Evolutionary conservation across 148 eudicot species (phyloP), one percentile per base, ranked within the genome.

Genomic region (Amaranthus cruentus): DNA sequence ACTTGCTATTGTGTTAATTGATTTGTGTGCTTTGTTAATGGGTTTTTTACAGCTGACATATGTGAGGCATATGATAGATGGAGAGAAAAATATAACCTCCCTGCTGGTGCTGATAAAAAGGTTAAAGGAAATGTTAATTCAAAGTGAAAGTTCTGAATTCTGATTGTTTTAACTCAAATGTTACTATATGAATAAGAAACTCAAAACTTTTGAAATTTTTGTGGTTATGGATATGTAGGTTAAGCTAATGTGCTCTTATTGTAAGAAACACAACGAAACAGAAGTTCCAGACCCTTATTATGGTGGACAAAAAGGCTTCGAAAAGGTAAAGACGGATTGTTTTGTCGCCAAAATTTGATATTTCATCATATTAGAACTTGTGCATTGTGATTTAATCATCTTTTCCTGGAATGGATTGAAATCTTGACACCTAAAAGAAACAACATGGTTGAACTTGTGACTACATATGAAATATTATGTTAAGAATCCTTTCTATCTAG

Each of bases 251-350:
- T 95, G 97, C 78, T 95, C 97, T 4, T 91, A 88, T 60, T 92
- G 99, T 75, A 95, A 88, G 87, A 95, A 81, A 75, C 97, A 95
- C 53, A 78, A 85, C 52, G 99, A 91, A 83, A 85, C 84, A 9
- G 88, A 92, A 81, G 98, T 95, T 68, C 97, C 98, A 1, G 98
- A 95, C 84, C 96, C 98, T 74, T 95, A 95, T 70, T 95, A 90
- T 86, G 97, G 97, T 47, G 97, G 97, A 69, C 79, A 88, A 28
- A 89, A 85, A 79, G 98, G 98, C 53, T 95, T 95, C 78, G 97
- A 95, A 81, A 90, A 95, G 96, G 98, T 95, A 89, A 76, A 64
- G 14, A 48, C 63, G 15, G 42, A 53, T 68, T 69, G 59, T 3
- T 57, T 54, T 48, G 54, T 63, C 38, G 68, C 47, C 1, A 47